Evolutionary conservation across 179 eudicot genomes (phyloP), one percentile per base, ranked within the genome.

Genomic region (Beta macrorhiza): DNA sequence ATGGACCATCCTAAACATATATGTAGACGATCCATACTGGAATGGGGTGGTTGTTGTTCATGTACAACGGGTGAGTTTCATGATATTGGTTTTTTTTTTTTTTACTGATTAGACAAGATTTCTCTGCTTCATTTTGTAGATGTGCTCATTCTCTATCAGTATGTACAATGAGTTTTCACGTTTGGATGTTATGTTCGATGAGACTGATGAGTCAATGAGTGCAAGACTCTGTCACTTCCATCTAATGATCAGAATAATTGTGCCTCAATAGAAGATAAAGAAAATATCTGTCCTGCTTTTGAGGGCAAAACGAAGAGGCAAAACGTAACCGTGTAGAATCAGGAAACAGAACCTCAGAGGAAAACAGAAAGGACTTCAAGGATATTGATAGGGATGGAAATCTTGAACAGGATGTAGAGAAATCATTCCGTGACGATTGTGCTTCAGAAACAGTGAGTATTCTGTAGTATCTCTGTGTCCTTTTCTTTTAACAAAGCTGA

Each of bases 121-220:
- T 25, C 25, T 25, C 25, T 25, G 25, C 25, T 25, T 25, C 25
- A 25, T 25, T 25, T 25, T 25, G 25, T 25, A 25, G 25, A 25
- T 25, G 25, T 25, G 25, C 25, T 25, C 25, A 25, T 25, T 25
- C 25, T 25, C 25, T 25, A 25, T 25, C 25, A 25, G 25, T 25
- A 25, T 25, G 25, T 25, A 25, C 59, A 86, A 82, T 65, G 93
- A 90, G 78, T 89, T 94, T 82, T 89, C 97, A 82, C 89, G 92
- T 55, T 80, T 90, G 79, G 99, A 92, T 77, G 92, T 88, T 65
- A 84, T 92, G 87, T 85, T 90, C 82, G 90, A 87, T 74, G 92
- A 87, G 52, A 82, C 86, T 82, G 85, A 51, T 68, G 81, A 80
- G 25, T 63, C 25, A 25, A 25, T 25, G 25, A 25, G 25, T 62